Conservation (phyloP, 176 grass and related monocot species). For the Carex myosuroides region DNA sequence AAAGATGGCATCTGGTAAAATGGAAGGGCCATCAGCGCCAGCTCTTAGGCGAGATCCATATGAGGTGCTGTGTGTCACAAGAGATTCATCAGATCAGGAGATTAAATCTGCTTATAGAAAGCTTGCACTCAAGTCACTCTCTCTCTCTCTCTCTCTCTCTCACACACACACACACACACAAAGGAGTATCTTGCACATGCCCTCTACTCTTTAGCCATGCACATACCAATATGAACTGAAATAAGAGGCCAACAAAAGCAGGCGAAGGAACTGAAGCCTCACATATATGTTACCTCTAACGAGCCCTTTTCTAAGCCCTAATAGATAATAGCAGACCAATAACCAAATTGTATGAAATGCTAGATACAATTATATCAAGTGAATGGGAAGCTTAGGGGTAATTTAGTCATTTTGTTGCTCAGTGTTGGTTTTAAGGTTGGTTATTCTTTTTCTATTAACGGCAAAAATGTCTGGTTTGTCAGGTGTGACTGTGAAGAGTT, state of each 20-base stretch:
- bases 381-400: background rate
- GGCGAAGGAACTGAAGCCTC: background rate
- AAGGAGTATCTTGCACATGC: no score
- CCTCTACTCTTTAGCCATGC: background rate
- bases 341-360: background rate
- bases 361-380: background rate
- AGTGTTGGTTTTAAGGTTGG: background rate
- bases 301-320: background rate
- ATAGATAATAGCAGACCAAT: background rate
- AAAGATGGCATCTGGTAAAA: slow-evolving; percentile 67
- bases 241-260: no score
- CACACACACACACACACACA: background rate
- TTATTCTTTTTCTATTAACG: background rate
- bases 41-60: slow-evolving; percentile 72
- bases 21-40: slow-evolving; percentile 74
- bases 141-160: background rate
- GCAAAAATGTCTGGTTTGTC: background rate
- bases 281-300: background rate
- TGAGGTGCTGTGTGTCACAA: slow-evolving; percentile 78
- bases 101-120: slow-evolving; percentile 97
- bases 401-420: background rate
- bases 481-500: background rate
- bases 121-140: slow-evolving; percentile 83
- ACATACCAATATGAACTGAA: background rate
- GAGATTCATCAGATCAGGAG: slow-evolving; percentile 93